Base-by-base conservation (phyloP, 257 asterid genomes). In the Penstemon eatonii region DNA sequence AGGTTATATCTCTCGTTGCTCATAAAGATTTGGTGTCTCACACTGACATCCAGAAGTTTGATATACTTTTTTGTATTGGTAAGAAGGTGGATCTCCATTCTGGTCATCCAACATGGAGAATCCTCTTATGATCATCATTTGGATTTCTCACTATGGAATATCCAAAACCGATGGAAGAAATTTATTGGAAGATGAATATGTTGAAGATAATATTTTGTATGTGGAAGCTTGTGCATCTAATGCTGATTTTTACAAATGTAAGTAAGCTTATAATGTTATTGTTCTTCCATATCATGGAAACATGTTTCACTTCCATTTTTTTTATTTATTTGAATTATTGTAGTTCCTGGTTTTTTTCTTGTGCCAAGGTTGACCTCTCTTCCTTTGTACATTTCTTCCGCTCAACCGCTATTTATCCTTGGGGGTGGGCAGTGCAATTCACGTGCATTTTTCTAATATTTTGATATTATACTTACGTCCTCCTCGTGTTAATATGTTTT, bases 71-170 rank as follows among this genome's bases (percentile, higher is more conserved):
- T 45, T 94, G 97, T 78, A 77, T 94, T 57, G 97, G 97, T 36
- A 91, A 94, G 78, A 94, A 94, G 85, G 95, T 89, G 68, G 99
- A 91, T 75, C 97, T 90, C 78, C 84, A 89, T 83, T 83, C 91
- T 42, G 86, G 83, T 60, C 99, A 94, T 83, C 84, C 95, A 86
- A 82, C 59, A 8, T 46, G 83, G 49, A 60, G 95, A 83, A 67
- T 75, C 91, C 41, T 71, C 81, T 47, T 67, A 42, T 37, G 62
- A 63, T 72, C 71, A 81, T 75, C 63, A 53, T 45, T 7, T 67
- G 25, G 90, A 81, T 40, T 72, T 59, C 60, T 74, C 78, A 83
- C 55, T 85, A 81, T 75, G 99, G 97, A 47, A 80, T 93, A 73
- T 89, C 89, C 70, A 96, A 91, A 71, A 76, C 86, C 54, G 97